Evolutionary conservation across 306 rosid species (phyloP), one percentile per base, ranked within the genome.

Genomic region (Abrus precatorius): DNA sequence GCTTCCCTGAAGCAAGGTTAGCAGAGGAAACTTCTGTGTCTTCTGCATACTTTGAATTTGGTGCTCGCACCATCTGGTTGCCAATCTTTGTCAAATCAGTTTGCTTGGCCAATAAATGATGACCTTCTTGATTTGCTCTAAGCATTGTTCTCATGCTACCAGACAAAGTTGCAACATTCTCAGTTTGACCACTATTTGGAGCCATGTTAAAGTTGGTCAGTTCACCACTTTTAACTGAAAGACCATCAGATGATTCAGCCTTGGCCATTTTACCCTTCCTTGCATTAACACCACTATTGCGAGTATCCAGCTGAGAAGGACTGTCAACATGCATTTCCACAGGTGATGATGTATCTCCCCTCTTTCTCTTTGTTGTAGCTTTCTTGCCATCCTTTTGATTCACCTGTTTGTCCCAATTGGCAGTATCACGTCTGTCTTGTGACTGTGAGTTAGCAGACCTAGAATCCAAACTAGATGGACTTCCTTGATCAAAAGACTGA

Each of bases 391-490:
- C 98, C 85, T 84, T 96, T 65, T 83, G 88, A 82, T 84, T 91
- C 79, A 61, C 82, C 84, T 89, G 97, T 77, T 90, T 93, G 80
- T 88, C 97, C 91, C 86, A 72, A 56, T 83, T 93, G 49, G 84
- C 75, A 69, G 91, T 79, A 74, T 92, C 97, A 38, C 97, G 97
- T 85, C 92, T 92, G 78, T 96, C 98, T 80, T 93, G 98, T 63
- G 97, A 89, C 82, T 92, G 98, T 1, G 99, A 96, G 87, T 96
- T 96, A 75, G 94, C 97, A 85, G 99, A 93, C 92, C 97, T 96
- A 67, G 99, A 93, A 86, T 96, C 99, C 89, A 96, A 87, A 88
- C 99, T 93, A 81, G 97, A 90, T 1, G 99, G 99, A 85, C 99
- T 96, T 86, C 77, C 99, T 83, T 93, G 97, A 88, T 96, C 99